A percentile compares a stretch with the other conserved stretches of the same genome.
Conservation (phyloP, 352 stramenopile species). For the Pythium guiyangense region DNA sequence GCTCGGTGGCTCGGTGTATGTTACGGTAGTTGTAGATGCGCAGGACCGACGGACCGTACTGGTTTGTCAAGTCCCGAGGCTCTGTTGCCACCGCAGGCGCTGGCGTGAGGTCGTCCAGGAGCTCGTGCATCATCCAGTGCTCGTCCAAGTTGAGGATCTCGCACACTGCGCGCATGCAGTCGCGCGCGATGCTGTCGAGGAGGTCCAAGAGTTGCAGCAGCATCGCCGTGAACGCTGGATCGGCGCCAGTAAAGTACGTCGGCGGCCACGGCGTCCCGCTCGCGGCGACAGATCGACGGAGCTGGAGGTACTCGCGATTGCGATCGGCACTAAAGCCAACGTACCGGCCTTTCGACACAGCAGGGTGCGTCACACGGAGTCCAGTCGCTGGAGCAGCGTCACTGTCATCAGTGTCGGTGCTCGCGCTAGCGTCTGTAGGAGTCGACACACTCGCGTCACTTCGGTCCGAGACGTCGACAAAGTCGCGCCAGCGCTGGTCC, state of each 20-base stretch:
- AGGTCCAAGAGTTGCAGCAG: conserved; percentile 55
- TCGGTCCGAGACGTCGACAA: conserved; percentile 38
- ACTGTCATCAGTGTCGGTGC: conserved; percentile 4
- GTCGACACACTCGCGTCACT: not conserved
- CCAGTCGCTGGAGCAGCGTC: conserved; percentile 8
- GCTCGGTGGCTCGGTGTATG: too few species aligned
- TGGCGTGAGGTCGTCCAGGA: conserved; percentile 55
- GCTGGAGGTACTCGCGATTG: conserved; percentile 77
- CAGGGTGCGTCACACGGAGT: conserved; percentile 25
- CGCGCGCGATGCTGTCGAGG: conserved; percentile 58
- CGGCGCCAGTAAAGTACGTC: conserved; percentile 47
- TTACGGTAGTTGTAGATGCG: conserved; percentile 85
- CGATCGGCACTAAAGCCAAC: conserved; percentile 70
- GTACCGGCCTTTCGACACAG: conserved; percentile 59
- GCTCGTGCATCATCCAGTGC: conserved; percentile 54
- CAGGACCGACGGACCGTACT: conserved; percentile 79
- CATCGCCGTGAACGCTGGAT: conserved; percentile 44
- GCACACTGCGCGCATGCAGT: conserved; percentile 77
- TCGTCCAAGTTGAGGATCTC: conserved; percentile 63
- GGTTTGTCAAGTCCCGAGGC: conserved; percentile 39
- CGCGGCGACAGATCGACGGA: conserved; percentile 51
- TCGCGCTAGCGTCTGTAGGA: conserved; percentile 6
- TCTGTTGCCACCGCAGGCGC: conserved; percentile 16
- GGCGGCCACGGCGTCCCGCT: conserved; percentile 80
- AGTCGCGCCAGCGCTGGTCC: conserved; percentile 60